Percentiles rank a stretch among this genome's conserved stretches.
Conservation (phyloP, 163 green algal genomes). For the Botryococcus braunii region DNA sequence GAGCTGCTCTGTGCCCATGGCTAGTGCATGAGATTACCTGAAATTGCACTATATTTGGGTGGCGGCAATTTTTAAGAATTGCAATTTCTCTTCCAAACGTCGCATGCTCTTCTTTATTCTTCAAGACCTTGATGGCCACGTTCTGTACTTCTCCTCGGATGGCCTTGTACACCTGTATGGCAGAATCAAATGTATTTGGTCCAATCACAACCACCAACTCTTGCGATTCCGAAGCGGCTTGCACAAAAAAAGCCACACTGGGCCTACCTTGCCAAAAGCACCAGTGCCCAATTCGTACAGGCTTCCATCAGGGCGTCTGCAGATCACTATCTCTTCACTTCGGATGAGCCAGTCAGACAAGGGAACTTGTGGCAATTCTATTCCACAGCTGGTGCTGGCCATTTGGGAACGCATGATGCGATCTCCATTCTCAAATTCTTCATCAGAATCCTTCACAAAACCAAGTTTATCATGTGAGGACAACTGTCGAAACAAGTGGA, state of each 20-base stretch:
- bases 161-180: conserved; percentile 11
- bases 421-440: too few species aligned
- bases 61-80: conserved; percentile 23
- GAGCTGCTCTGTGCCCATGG: too few species aligned
- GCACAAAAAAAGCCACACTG: not conserved
- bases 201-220: not conserved
- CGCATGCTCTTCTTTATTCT: not conserved
- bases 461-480: too few species aligned
- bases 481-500: too few species aligned
- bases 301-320: conserved; percentile 20
- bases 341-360: conserved; percentile 26
- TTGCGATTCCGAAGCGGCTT: not conserved
- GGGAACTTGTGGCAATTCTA: conserved; percentile 12
- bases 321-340: conserved; percentile 24
- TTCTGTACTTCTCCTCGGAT: conserved; percentile 1
- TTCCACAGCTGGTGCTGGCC: not conserved
- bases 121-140: conserved; percentile 7
- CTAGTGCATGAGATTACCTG: conserved; percentile 4
- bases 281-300: conserved; percentile 28
- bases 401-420: not conserved
- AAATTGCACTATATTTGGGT: conserved; percentile 32
- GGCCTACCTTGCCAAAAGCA: conserved; percentile 26
- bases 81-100: conserved; percentile 25
- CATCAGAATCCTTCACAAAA: too few species aligned
- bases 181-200: not conserved